Conservation (phyloP, 2,329 filamentous ascomycete genomes). For the Diaporthe australafricana region DNA sequence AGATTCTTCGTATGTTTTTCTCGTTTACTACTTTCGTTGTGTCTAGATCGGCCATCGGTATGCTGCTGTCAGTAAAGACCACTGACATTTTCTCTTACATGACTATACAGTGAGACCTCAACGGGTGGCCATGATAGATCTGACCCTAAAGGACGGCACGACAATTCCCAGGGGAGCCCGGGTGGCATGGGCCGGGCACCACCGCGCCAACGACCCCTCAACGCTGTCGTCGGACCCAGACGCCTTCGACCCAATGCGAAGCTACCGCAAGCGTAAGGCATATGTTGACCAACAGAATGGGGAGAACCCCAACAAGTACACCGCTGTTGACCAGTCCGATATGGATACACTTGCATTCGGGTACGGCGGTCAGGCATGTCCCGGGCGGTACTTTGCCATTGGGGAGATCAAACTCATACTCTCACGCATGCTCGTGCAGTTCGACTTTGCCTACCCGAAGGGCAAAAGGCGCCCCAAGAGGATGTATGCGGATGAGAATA, state of each 20-base stretch:
- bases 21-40: too few species aligned
- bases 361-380: constrained; percentile 40
- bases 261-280: neutral
- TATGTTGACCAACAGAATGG: neutral
- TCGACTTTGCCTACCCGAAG: constrained; percentile 33
- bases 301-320: neutral
- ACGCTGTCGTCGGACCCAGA: neutral
- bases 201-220: constrained; percentile 4
- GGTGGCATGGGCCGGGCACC: constrained; percentile 12
- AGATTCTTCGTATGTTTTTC: neutral
- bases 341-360: constrained; percentile 33
- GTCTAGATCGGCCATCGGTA: too few species aligned
- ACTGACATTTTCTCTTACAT: too few species aligned
- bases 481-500: neutral
- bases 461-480: neutral
- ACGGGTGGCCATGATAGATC: neutral
- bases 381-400: constrained; percentile 38
- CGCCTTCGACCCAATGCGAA: neutral
- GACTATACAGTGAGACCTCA: neutral
- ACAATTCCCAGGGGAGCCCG: constrained; percentile 15
- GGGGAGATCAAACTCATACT: constrained; percentile 40
- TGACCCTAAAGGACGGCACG: constrained; percentile 24
- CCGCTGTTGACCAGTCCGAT: neutral
- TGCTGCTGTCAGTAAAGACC: too few species aligned
- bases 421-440: constrained; percentile 36